These are phyloP conservation scores for Coniochaeta prunicola DNA, from an alignment of 2,329 filamentous ascomycete genomes.

Conservation along the genomic window DNA sequence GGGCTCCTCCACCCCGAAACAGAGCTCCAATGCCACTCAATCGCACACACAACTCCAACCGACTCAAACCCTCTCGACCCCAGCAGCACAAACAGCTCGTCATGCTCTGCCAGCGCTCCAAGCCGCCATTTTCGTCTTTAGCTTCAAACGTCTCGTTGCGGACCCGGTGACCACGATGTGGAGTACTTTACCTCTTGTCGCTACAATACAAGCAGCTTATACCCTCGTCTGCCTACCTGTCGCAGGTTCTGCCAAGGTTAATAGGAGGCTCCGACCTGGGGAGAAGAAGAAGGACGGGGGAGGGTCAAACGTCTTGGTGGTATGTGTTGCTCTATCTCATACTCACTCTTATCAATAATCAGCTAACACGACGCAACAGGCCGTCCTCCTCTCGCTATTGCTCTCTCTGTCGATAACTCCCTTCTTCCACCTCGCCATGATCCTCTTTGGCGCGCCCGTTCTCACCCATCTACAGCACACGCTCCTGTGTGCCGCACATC, in stretches of 20 bases:
- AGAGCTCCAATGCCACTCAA: not conserved
- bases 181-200: constrained; percentile 20
- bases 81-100: constrained; percentile 19
- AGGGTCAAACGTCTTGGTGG: constrained; percentile 37
- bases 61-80: constrained; percentile 13
- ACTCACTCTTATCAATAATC: constrained; percentile 1
- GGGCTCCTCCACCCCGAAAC: not conserved
- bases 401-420: constrained; percentile 68
- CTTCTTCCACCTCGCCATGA: constrained; percentile 51
- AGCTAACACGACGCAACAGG: constrained; percentile 21
- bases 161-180: constrained; percentile 21
- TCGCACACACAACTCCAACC: constrained; percentile 10
- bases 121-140: constrained; percentile 16
- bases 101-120: constrained; percentile 20
- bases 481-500: constrained; percentile 70
- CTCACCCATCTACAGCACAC: constrained; percentile 77
- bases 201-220: constrained; percentile 35
- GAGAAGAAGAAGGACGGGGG: constrained; percentile 44
- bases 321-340: constrained; percentile 25
- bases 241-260: constrained; percentile 38
- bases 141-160: constrained; percentile 21
- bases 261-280: constrained; percentile 44
- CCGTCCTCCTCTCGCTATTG: constrained; percentile 36
- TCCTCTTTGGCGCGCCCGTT: constrained; percentile 88
- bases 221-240: constrained; percentile 57